A percentile compares a stretch with the other conserved stretches of the same genome.
Conservation (phyloP, 2,329 filamentous ascomycete genomes). For the Decorospora gaudefroyi region DNA sequence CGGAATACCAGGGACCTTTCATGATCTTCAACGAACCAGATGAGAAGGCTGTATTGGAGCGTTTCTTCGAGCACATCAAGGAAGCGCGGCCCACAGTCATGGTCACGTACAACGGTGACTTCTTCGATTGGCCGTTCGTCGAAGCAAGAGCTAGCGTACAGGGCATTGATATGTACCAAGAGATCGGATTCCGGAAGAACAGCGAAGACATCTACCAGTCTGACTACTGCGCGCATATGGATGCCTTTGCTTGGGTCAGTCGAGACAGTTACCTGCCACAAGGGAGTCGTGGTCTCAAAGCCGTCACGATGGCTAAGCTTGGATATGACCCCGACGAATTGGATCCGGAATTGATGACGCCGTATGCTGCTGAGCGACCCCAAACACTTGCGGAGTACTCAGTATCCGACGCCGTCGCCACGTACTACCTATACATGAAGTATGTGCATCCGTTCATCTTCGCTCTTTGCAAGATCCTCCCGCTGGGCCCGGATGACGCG, state of each 20-base stretch:
- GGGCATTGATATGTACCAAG: constrained; percentile 98
- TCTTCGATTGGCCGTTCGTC: constrained; percentile 99
- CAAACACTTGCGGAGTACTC: constrained; percentile 97
- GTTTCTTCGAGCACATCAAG: constrained; percentile 95
- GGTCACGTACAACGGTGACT: constrained; percentile 99
- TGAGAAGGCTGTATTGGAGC: constrained; percentile 82
- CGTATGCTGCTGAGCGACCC: constrained; percentile 80
- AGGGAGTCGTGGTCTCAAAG: constrained; percentile 94
- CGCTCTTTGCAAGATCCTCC: constrained; percentile 95
- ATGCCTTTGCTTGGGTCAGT: constrained; percentile 98
- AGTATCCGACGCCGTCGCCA: constrained; percentile 97
- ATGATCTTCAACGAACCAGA: constrained; percentile 98
- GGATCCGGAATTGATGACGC: constrained; percentile 96
- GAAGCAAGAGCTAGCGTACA: constrained; percentile 90
- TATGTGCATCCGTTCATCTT: constrained; percentile 99
- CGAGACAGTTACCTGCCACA: constrained; percentile 97
- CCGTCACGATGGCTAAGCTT: constrained; percentile 95
- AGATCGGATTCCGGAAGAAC: constrained; percentile 96
- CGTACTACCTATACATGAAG: constrained; percentile 99
- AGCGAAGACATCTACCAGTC: constrained; percentile 96
- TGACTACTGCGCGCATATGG: constrained; percentile 96
- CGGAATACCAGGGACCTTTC: constrained; percentile 92
- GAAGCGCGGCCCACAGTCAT: constrained; percentile 94
- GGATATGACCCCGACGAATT: constrained; percentile 98
- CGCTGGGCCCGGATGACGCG: constrained; percentile 88